These are phyloP conservation scores for Solanum chacoense DNA, from an alignment of 305 asterid species.

Conservation along the genomic window DNA sequence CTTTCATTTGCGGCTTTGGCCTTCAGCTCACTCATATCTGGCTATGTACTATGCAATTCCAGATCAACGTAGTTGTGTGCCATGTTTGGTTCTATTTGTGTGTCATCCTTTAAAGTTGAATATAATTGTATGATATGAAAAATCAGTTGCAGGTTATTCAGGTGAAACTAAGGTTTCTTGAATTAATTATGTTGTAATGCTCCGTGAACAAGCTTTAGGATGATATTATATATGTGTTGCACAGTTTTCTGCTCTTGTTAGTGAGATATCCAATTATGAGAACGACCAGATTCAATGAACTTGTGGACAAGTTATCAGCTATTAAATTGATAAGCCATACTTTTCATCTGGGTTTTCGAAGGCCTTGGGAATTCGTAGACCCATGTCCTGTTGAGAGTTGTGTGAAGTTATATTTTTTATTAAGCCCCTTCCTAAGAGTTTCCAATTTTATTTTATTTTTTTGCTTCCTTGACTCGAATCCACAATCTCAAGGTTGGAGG, in stretches of 20 bases:
- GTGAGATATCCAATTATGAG: neutral
- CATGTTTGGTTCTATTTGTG: neutral
- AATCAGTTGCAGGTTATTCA: neutral
- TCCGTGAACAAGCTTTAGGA: neutral
- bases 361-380: neutral
- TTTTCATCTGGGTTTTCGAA: neutral
- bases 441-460: too few relatives aligned
- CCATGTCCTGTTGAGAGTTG: neutral
- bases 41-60: constrained; percentile 56
- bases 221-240: neutral
- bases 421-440: neutral
- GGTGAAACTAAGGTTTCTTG: neutral
- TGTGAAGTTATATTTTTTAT: neutral
- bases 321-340: neutral
- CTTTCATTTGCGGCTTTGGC: constrained; percentile 78
- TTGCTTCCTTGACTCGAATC: neutral
- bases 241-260: neutral
- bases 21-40: constrained; percentile 62
- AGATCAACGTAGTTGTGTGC: constrained; percentile 16
- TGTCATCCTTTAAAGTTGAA: neutral
- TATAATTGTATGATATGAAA: neutral
- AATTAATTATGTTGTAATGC: neutral
- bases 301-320: neutral
- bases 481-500: neutral
- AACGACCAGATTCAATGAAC: neutral